phyloP scores from a whole-genome alignment of 495 filamentous ascomycete species.

The Penicillium salamii region DNA sequence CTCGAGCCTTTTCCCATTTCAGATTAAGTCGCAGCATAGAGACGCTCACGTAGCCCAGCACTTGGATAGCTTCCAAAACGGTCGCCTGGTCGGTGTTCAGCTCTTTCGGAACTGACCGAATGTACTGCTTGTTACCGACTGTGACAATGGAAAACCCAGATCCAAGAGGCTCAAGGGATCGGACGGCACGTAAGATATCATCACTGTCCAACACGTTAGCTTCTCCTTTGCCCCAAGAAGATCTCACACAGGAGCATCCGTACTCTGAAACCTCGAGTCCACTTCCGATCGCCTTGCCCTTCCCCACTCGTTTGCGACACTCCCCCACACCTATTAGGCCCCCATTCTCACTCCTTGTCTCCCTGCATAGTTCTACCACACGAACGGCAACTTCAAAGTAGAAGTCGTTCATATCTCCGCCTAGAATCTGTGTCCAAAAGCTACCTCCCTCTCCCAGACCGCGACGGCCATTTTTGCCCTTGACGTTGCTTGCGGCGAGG shows the following conservation, averaged over 20 bases:
- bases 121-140: conserved; percentile 81
- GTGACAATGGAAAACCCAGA: conserved; percentile 79
- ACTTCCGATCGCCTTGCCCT: conserved; percentile 67
- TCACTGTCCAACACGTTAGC: conserved; percentile 51
- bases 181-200: conserved; percentile 87
- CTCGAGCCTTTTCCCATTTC: conserved; percentile 77
- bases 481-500: conserved; percentile 67
- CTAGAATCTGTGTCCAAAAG: conserved; percentile 91
- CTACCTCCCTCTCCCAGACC: conserved; percentile 52
- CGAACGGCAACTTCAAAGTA: conserved; percentile 95
- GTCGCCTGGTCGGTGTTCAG: conserved; percentile 91
- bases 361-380: conserved; percentile 89
- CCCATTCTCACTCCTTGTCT: conserved; percentile 86
- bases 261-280: conserved; percentile 68
- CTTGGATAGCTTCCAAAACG: conserved; percentile 81
- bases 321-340: conserved; percentile 85
- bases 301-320: conserved; percentile 68
- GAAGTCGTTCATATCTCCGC: conserved; percentile 91
- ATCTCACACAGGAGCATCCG: conserved; percentile 7
- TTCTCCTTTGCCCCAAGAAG: neutral
- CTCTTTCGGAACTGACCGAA: conserved; percentile 92
- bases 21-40: conserved; percentile 93
- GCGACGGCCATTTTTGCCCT: conserved; percentile 46
- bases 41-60: conserved; percentile 84
- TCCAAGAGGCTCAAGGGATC: conserved; percentile 81